Evolutionary conservation across 306 rosid genomes (phyloP), one percentile per base, ranked within the genome.

Genomic region (Bauhinia variegata): DNA sequence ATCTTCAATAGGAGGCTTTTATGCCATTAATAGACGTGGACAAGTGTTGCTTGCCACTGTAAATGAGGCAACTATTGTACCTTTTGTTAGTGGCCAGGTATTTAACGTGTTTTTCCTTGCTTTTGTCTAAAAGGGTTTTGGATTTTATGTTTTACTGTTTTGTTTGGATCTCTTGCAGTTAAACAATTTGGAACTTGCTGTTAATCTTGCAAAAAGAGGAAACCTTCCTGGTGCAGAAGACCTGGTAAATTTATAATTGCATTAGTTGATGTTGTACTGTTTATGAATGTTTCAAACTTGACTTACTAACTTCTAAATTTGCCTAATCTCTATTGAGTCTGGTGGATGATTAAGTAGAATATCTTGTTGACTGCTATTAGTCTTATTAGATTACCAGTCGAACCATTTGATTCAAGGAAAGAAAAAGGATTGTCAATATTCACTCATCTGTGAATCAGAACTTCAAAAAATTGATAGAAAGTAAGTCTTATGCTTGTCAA

Each of bases 181-280:
- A 71, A 88, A 82, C 78, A 88, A 88, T 78, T 75, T 88, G 85
- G 96, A 83, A 70, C 96, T 88, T 60, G 96, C 96, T 78, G 89
- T 88, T 71, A 88, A 73, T 76, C 96, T 88, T 67, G 96, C 96
- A 38, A 86, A 82, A 82, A 82, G 96, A 78, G 96, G 92, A 76
- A 88, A 88, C 80, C 88, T 88, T 73, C 96, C 96, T 53, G 96
- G 92, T 52, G 95, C 96, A 64, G 96, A 88, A 74, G 92, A 88
- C 41, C 76, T 86, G 89, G 96, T 86, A 86, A 63, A n/a, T n/a
- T n/a, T n/a, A 11, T 48, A 51, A 33, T 75, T 69, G 43, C 43
- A 50, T 74, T 59, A 19, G 10, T 73, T 60, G n/a, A 68, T n/a
- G n/a, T n/a, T 63, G 15, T 38, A 62, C 7, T 68, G n/a, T n/a